Evolutionary conservation across 169 alveolate species (phyloP).

Genomic region (Fabrea salina): DNA sequence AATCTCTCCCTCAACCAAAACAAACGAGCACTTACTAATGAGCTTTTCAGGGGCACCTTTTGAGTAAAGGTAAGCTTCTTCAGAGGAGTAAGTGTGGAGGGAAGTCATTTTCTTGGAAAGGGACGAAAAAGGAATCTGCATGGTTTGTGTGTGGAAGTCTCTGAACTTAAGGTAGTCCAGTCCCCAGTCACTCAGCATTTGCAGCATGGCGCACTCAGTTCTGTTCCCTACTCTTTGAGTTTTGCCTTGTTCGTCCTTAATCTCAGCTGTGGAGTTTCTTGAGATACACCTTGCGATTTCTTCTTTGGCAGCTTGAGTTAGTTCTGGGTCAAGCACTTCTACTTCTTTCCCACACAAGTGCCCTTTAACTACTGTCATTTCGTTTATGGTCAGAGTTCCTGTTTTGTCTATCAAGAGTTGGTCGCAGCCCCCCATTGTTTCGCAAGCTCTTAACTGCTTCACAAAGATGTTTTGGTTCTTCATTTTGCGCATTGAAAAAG

Average conservation of each 20-base stretch:
- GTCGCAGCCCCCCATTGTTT: constrained; percentile 71
- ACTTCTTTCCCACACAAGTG: not conserved
- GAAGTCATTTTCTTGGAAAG: constrained; percentile 58
- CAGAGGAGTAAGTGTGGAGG: constrained; percentile 27
- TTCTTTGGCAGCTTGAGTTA: constrained; percentile 37
- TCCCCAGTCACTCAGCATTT: constrained; percentile 60
- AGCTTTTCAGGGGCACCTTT: constrained; percentile 86
- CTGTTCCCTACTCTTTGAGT: constrained; percentile 57
- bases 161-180: constrained; percentile 43
- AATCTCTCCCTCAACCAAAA: constrained; percentile 50
- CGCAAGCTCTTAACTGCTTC: constrained; percentile 55
- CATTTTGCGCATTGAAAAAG: constrained; percentile 59
- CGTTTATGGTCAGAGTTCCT: constrained; percentile 62
- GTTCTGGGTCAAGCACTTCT: not conserved
- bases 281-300: constrained; percentile 26
- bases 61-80: constrained; percentile 38
- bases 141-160: constrained; percentile 30
- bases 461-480: constrained; percentile 52
- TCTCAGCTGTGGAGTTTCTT: not conserved
- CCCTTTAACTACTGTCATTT: constrained; percentile 51
- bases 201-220: constrained; percentile 85
- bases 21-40: constrained; percentile 42
- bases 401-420: constrained; percentile 59
- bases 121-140: constrained; percentile 58
- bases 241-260: not conserved